A percentile compares a stretch with the other conserved stretches of the same genome.
These are phyloP conservation scores for Hypoxylon sp. DNA, from an alignment of 2,329 filamentous ascomycete species.

Conservation along the genomic window DNA sequence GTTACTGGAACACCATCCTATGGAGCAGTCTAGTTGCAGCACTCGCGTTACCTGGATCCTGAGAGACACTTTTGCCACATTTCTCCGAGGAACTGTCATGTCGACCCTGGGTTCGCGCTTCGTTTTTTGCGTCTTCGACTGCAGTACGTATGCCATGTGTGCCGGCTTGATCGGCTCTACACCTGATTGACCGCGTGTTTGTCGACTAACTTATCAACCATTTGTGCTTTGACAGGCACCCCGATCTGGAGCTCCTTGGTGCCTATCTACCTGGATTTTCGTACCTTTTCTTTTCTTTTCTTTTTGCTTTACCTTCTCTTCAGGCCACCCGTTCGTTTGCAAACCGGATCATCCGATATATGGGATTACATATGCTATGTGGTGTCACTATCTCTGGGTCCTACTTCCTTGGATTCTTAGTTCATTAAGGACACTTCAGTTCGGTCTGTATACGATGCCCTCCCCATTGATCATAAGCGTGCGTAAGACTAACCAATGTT, in stretches of 20 bases:
- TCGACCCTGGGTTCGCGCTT: conserved; percentile 16
- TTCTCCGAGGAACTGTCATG: conserved; percentile 21
- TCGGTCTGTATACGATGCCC: conserved; percentile 56
- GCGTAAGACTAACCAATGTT: conserved; percentile 53
- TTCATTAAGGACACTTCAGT: conserved; percentile 44
- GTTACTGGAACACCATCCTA: conserved; percentile 11
- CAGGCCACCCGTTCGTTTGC: conserved; percentile 26
- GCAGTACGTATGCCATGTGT: conserved; percentile 40
- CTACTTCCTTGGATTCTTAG: conserved; percentile 37
- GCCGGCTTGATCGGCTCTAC: conserved; percentile 25
- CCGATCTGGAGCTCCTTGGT: conserved; percentile 30
- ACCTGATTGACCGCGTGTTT: conserved; percentile 29
- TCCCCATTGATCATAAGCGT: conserved; percentile 28
- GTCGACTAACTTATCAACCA: conserved; percentile 34
- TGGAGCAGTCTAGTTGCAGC: conserved; percentile 19
- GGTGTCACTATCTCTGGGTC: conserved; percentile 41
- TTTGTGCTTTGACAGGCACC: conserved; percentile 31
- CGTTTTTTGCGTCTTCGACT: conserved; percentile 25
- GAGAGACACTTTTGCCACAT: conserved; percentile 12
- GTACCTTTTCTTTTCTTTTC: conserved; percentile 36
- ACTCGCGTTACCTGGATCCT: conserved; percentile 24
- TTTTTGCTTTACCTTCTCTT: conserved; percentile 6
- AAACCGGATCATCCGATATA: conserved; percentile 47
- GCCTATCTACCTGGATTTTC: conserved; percentile 33
- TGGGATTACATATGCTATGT: conserved; percentile 30